These are phyloP conservation scores for Paramecium tetraurelia DNA, from an alignment of 73 alveolate species.

Conservation along the genomic window DNA sequence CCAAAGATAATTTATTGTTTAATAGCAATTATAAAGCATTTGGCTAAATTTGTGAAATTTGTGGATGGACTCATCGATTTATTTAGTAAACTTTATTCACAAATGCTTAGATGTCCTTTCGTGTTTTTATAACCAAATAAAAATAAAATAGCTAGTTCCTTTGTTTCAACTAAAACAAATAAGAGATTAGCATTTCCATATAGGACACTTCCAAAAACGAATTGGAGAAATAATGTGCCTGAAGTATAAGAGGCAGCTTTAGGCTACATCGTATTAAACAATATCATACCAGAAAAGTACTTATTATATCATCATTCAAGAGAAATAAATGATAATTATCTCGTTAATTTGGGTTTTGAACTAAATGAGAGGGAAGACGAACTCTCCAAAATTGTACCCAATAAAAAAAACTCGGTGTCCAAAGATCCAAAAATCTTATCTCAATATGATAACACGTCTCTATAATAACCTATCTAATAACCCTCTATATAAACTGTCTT, in stretches of 20 bases:
- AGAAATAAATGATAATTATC: slow-evolving; percentile 10
- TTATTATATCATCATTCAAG: neutral
- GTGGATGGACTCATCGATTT: slow-evolving; percentile 47
- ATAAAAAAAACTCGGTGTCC: neutral
- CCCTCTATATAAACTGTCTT: slow-evolving; percentile 3
- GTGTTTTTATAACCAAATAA: slow-evolving; percentile 40
- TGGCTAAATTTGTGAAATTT: slow-evolving; percentile 30
- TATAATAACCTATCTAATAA: neutral
- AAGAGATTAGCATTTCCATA: neutral
- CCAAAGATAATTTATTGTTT: slow-evolving; percentile 9
- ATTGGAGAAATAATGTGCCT: neutral
- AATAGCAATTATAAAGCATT: slow-evolving; percentile 8
- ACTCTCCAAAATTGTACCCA: neutral
- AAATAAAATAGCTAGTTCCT: neutral
- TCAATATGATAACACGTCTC: neutral
- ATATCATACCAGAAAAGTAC: neutral
- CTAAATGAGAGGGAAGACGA: neutral
- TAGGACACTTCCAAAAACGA: neutral
- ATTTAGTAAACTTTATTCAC: neutral
- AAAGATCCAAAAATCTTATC: neutral
- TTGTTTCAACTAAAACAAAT: neutral
- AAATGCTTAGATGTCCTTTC: neutral
- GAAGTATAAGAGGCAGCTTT: slow-evolving; percentile 30
- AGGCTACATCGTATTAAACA: slow-evolving; percentile 17
- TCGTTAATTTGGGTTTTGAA: neutral